phyloP scores from a whole-genome alignment of 345 rosid species.

The Laguncularia racemosa region DNA sequence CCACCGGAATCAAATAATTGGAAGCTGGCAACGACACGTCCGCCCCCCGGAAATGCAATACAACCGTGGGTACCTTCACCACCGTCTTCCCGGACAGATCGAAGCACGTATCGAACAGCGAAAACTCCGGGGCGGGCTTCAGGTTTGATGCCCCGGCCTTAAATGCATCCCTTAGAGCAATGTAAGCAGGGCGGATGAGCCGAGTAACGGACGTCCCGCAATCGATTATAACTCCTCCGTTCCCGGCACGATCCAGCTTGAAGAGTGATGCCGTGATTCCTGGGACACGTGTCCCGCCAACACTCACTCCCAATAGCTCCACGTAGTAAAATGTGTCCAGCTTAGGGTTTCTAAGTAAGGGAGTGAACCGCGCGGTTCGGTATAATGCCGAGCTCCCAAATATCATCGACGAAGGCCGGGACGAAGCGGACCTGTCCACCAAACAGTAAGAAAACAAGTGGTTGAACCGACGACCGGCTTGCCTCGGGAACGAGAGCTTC shows the following conservation, averaged over 20 bases:
- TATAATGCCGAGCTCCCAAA: constrained; percentile 75
- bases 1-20: constrained; percentile 85
- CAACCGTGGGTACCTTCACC: constrained; percentile 96
- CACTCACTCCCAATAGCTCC: constrained; percentile 75
- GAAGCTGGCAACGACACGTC: constrained; percentile 89
- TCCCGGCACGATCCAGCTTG: constrained; percentile 59
- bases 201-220: constrained; percentile 97
- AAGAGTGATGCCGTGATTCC: constrained; percentile 63
- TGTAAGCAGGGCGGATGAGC: constrained; percentile 77
- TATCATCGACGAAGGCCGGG: constrained; percentile 69
- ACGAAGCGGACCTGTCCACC: constrained; percentile 77
- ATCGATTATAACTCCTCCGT: constrained; percentile 90
- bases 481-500: constrained; percentile 68
- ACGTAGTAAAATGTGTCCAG: constrained; percentile 92
- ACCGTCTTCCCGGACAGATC: constrained; percentile 70
- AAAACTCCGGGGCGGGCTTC: constrained; percentile 69
- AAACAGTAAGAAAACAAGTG: constrained; percentile 82
- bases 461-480: constrained; percentile 70
- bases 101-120: constrained; percentile 89
- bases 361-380: constrained; percentile 69
- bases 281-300: constrained; percentile 74
- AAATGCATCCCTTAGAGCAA: constrained; percentile 70
- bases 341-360: constrained; percentile 66
- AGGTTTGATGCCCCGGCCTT: constrained; percentile 45
- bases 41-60: constrained; percentile 78